Base-by-base conservation (phyloP, 176 grass and related monocot genomes). In the Oryza officinalis region DNA sequence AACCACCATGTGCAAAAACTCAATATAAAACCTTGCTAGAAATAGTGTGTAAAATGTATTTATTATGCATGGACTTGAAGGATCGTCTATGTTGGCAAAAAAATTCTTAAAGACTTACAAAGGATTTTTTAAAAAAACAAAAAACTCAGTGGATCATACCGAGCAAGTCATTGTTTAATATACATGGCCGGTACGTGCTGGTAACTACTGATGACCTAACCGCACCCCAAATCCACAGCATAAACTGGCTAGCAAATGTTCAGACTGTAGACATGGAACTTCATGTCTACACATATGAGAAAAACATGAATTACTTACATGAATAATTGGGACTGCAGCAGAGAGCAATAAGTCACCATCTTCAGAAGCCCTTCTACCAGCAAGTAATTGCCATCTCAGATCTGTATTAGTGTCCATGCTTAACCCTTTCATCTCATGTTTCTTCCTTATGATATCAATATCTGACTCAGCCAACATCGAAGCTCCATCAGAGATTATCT, bases 261-360 rank as follows among this genome's bases (percentile, higher is more conserved):
- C n/a, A 10, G 27, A 23, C 8, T 13, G 7, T 40, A 46, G 70
- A 41, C 1, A 57, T 40, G 37, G 13, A 64, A 70, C 26, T 66
- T 70, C 67, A 77, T 35, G 33, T 35, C 33, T 35, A 35, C 33
- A 74, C 33, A 65, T 44, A 77, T 54, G 49, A 81, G 15, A 50
- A 59, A 77, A 22, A 83, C 32, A 31, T 26, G 35, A 22, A 64
- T 31, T 33, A 77, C 94, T n/a, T 89, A 97, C 95, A 87, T 97
- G 95, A 83, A 97, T 92, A 89, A 97, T 92, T 40, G 92, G 84
- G 33, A 97, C 92, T 63, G 92, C 88, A 27, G 77, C 88, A 43
- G 92, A 92, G 78, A 97, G 90, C 66, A 97, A 85, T 60, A 87
- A 67, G 45, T 69, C 82, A 80, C 83, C 88, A 38, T 77, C 95